These are phyloP conservation scores for Cyberlindnera veronae DNA, from an alignment of 805 yeast species.

Conservation along the genomic window DNA sequence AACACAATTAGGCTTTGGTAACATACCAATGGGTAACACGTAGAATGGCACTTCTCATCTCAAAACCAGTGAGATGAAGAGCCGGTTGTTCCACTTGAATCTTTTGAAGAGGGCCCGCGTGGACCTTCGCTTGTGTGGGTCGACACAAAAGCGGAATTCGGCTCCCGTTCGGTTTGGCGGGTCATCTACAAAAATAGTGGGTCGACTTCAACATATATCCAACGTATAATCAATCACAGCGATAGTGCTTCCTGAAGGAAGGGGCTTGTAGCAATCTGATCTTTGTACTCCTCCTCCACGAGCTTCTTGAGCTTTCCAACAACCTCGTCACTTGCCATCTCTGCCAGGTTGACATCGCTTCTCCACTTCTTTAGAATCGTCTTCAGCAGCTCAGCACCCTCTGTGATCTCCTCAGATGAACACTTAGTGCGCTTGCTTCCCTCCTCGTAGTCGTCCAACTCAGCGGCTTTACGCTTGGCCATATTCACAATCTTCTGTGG, in stretches of 20 bases:
- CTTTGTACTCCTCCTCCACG: conserved; percentile 27
- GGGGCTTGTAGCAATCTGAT: conserved; percentile 31
- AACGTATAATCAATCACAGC: conserved; percentile 1
- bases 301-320: conserved; percentile 36
- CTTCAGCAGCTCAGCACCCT: conserved; percentile 51
- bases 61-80: too few relatives aligned
- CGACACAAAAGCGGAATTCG: too few relatives aligned
- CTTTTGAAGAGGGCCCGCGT: too few relatives aligned
- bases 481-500: conserved; percentile 85
- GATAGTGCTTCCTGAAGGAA: conserved; percentile 44
- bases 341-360: conserved; percentile 16
- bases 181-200: too few relatives aligned
- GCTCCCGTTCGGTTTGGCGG: too few relatives aligned
- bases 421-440: conserved; percentile 48
- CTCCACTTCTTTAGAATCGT: conserved; percentile 40
- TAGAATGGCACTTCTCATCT: too few relatives aligned
- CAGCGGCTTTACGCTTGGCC: conserved; percentile 94
- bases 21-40: too few relatives aligned
- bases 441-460: conserved; percentile 49
- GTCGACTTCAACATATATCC: too few relatives aligned
- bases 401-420: conserved; percentile 45
- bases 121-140: too few relatives aligned
- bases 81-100: too few relatives aligned
- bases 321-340: conserved; percentile 35
- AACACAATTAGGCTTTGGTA: too few relatives aligned